A percentile compares a stretch with the other conserved stretches of the same genome.
phyloP scores from a whole-genome alignment of 306 rosid species.

The Sophora flavescens region DNA sequence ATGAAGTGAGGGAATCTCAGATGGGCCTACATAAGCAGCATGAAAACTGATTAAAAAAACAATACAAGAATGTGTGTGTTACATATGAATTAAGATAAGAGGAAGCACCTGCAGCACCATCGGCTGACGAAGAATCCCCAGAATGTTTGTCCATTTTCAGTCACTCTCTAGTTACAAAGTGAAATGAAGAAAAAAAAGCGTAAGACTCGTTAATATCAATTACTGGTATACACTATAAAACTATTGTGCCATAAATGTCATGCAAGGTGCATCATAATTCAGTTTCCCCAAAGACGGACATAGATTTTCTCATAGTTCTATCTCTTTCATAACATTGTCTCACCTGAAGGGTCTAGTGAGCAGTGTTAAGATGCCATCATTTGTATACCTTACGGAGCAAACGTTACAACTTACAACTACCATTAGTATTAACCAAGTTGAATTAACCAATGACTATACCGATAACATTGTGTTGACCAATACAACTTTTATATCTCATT shows the following conservation, averaged over 20 bases:
- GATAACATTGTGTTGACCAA: slow-evolving; percentile 9
- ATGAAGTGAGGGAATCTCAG: slow-evolving; percentile 51
- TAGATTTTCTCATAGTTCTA: slow-evolving; percentile 11
- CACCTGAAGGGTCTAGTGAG: not conserved
- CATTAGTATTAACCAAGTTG: not conserved
- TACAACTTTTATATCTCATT: slow-evolving; percentile 9
- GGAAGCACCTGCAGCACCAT: slow-evolving; percentile 58
- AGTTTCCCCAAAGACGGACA: slow-evolving; percentile 6
- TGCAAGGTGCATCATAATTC: slow-evolving; percentile 19
- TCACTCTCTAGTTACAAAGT: slow-evolving; percentile 48
- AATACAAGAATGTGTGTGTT: slow-evolving; percentile 5
- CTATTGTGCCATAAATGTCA: slow-evolving; percentile 18
- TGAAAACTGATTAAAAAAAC: slow-evolving; percentile 30
- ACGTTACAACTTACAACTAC: not conserved
- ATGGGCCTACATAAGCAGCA: slow-evolving; percentile 57
- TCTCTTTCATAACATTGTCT: slow-evolving; percentile 17
- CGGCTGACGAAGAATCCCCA: slow-evolving; percentile 53
- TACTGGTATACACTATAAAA: slow-evolving; percentile 4
- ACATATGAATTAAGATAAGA: slow-evolving; percentile 27
- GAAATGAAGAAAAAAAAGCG: slow-evolving; percentile 34
- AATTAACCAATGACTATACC: not conserved
- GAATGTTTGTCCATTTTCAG: slow-evolving; percentile 64
- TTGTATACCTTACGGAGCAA: slow-evolving; percentile 6
- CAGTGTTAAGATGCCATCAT: not conserved
- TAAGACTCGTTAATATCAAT: slow-evolving; percentile 25